A percentile compares a stretch with the other conserved stretches of the same genome.
Evolutionary conservation across 495 filamentous ascomycete species (phyloP).

Genomic region (Hypoxylon fragiforme): DNA sequence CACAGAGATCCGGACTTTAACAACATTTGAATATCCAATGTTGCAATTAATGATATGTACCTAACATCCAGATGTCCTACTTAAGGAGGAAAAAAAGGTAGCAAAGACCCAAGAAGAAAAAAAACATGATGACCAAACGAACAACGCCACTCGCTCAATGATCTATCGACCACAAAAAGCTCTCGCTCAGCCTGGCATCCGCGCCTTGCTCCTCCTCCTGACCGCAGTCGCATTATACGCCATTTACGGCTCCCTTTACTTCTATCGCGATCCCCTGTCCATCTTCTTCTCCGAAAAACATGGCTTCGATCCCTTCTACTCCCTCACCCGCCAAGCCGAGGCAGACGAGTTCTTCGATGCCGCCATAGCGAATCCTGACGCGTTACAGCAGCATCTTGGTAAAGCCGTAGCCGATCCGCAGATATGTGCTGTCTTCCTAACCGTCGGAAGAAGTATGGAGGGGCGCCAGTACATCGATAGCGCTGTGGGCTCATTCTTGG

Average conservation of each 20-base stretch:
- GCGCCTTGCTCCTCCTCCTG: conserved; percentile 30
- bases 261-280: conserved; percentile 48
- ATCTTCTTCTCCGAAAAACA: conserved; percentile 44
- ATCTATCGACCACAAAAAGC: conserved; percentile 17
- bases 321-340: conserved; percentile 37
- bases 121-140: conserved; percentile 6
- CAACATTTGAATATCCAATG: too few species aligned
- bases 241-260: conserved; percentile 37
- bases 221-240: conserved; percentile 27
- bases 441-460: conserved; percentile 37
- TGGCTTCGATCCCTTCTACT: conserved; percentile 46
- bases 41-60: too few species aligned
- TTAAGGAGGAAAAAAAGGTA: too few species aligned
- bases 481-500: conserved; percentile 43
- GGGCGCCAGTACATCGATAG: conserved; percentile 41
- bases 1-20: too few species aligned
- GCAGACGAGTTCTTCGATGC: conserved; percentile 38
- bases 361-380: conserved; percentile 19
- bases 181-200: conserved; percentile 35
- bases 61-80: too few species aligned
- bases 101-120: not conserved
- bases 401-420: conserved; percentile 34
- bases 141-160: conserved; percentile 24
- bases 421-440: conserved; percentile 45
- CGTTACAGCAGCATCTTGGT: conserved; percentile 9